Base-by-base conservation (phyloP, 164 flowering plant species). In the Tinospora cordifolia region DNA sequence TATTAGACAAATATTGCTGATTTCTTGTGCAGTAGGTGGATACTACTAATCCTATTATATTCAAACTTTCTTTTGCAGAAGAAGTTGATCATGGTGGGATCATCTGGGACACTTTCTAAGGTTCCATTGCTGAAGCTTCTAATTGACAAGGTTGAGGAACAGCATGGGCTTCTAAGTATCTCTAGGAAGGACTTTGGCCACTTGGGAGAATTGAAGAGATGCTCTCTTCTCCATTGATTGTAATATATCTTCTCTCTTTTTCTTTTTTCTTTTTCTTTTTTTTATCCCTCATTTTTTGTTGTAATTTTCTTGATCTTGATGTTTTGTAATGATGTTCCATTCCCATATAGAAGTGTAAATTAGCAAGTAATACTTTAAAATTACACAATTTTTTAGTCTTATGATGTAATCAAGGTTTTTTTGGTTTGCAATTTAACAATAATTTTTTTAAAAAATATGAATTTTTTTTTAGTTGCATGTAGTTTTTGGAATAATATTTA, bases 1-100 rank as follows among this genome's bases (percentile, higher is more conserved):
- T n/a, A n/a, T 30, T 30, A 30, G 36, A 30, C 2, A 30, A 30
- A 2, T 30, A 1, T 30, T 30, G 36, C 36, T 1, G 36, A 30
- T 30, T 30, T 30, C 36, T 30, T 30, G 36, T 30, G 36, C 4
- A 30, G 36, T 30, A 30, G 36, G 36, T 30, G 3, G 36, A 30
- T 30, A 30, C 4, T 30, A 30, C 2, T 4, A 30, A 30, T 30
- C 36, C 4, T 30, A 30, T 30, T 30, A 30, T 30, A 1, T 30
- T 30, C 36, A 30, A 30, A 30, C 36, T 30, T 54, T 54, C 8
- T 54, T 72, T 38, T 73, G 76, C 90, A 95, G 99, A 95, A 90
- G 79, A 95, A 92, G 86, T 75, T 95, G 81, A 87, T 95, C 25
- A 85, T 95, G 97, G 97, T 95, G 64, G 99, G 99, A 3, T 95